phyloP scores from a whole-genome alignment of 2,329 filamentous ascomycete genomes.

The Alternaria incomplexa region DNA sequence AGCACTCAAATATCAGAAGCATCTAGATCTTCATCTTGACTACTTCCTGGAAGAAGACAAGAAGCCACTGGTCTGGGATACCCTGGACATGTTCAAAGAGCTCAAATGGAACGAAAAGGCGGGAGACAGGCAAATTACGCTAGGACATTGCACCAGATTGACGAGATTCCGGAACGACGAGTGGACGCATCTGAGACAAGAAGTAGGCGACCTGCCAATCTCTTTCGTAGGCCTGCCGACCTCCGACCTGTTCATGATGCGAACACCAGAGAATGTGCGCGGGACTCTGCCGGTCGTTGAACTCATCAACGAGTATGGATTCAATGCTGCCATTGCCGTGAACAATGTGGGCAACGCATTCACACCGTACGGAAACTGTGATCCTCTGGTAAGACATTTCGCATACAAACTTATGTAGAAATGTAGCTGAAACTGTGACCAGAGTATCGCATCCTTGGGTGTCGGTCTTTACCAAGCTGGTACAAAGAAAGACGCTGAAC shows the following conservation, averaged over 20 bases:
- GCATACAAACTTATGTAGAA: background rate
- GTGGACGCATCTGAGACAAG: slow-evolving; percentile 57
- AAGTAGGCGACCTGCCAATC: slow-evolving; percentile 63
- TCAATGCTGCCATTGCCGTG: slow-evolving; percentile 68
- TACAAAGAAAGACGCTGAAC: slow-evolving; percentile 62
- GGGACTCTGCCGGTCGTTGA: slow-evolving; percentile 68
- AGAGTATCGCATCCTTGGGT: slow-evolving; percentile 50
- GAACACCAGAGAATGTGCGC: slow-evolving; percentile 54
- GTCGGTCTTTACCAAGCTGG: slow-evolving; percentile 73
- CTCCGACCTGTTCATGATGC: slow-evolving; percentile 76
- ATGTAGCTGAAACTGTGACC: background rate
- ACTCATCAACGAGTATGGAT: slow-evolving; percentile 63
- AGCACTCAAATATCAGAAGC: slow-evolving; percentile 58
- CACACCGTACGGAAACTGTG: slow-evolving; percentile 71
- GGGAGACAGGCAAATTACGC: slow-evolving; percentile 44
- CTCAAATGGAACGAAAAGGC: slow-evolving; percentile 55
- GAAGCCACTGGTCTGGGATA: slow-evolving; percentile 61
- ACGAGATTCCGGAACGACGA: slow-evolving; percentile 61
- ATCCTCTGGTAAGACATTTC: slow-evolving; percentile 60
- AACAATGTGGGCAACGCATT: slow-evolving; percentile 80
- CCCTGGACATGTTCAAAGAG: slow-evolving; percentile 59
- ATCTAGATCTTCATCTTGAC: slow-evolving; percentile 75
- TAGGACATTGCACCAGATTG: slow-evolving; percentile 73
- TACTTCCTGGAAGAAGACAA: slow-evolving; percentile 65
- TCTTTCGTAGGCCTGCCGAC: slow-evolving; percentile 73